These are phyloP conservation scores for Trichosanthes truncata DNA, from an alignment of 306 rosid species.

Conservation along the genomic window DNA sequence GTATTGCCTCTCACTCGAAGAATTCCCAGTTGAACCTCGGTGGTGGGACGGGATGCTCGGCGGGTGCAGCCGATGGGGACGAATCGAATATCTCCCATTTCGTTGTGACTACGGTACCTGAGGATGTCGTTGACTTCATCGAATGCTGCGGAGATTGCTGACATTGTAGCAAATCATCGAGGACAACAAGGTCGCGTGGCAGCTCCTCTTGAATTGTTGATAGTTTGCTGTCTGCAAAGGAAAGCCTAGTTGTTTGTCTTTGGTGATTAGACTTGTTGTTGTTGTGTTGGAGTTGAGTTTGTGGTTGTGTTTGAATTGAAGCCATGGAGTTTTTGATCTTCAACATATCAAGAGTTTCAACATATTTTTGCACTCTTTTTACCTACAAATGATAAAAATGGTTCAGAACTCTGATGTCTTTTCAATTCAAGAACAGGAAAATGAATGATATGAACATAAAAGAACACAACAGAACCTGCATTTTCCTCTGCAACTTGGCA, in stretches of 20 bases:
- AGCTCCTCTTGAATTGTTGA: constrained; percentile 47
- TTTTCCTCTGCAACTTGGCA: constrained; percentile 89
- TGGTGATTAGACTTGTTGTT: constrained; percentile 14
- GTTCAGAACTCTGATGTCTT: neutral
- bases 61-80: constrained; percentile 30
- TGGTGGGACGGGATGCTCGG: constrained; percentile 40
- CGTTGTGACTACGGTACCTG: constrained; percentile 75
- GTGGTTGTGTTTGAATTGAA: constrained; percentile 19
- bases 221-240: constrained; percentile 12
- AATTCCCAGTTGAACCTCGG: constrained; percentile 85
- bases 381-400: constrained; percentile 40
- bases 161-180: constrained; percentile 15
- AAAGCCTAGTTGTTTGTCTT: constrained; percentile 19
- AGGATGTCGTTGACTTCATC: constrained; percentile 32
- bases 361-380: constrained; percentile 83
- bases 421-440: neutral
- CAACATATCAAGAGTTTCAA: constrained; percentile 79
- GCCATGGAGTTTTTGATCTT: constrained; percentile 58
- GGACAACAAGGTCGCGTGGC: constrained; percentile 7
- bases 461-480: constrained; percentile 52
- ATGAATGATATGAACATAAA: neutral
- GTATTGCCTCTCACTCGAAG: constrained; percentile 33
- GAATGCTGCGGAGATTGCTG: constrained; percentile 17
- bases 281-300: neutral
- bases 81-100: constrained; percentile 90